Base-by-base conservation (phyloP, 345 rosid genomes). In the Isatis tinctoria region DNA sequence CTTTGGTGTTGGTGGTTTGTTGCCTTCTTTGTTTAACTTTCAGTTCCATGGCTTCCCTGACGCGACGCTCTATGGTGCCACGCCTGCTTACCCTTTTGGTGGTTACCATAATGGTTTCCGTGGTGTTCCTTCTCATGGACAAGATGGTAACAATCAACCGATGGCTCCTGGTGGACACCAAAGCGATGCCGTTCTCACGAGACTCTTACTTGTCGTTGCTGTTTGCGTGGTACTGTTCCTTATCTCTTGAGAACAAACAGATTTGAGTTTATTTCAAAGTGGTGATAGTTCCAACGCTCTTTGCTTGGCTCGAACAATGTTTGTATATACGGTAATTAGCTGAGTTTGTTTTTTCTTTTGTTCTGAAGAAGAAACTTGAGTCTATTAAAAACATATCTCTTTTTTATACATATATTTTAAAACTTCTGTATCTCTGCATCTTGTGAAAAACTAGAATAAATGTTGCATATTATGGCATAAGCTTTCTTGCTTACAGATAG, bases 1-100 rank as follows among this genome's bases (percentile, higher is more conserved):
- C 0, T 69, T 90, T 70, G 96, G 91, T 7, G 78, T 92, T 65
- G 98, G 95, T 10, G 91, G 97, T 13, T 69, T 89, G 35, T 84
- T 87, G 60, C 98, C 99, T 47, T 83, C 97, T 3, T 76, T 88
- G 71, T 85, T 92, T 69, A 90, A 88, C 70, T 67, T 90, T 48
- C 98, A 89, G 49, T 82, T 86, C 30, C 90, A 92, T 68, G 93
- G 96, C 10, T 89, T 87, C 64, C 88, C 85, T 0, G 87, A 88
- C 76, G 89, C 97, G 0, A 78, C 89, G 0, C 83, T 83, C 14
- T 89, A 88, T 76, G 92, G 96, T 26, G 79, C 91, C 1, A 70
- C 91, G 14, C 64, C 87, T 0, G 92, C 90, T 30, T 86, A 83
- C 63, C 95, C 96, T 7, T 64, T 80, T 27, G 91, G 88, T 57